Conservation (phyloP, 345 rosid species). For the Brassica rapa region DNA sequence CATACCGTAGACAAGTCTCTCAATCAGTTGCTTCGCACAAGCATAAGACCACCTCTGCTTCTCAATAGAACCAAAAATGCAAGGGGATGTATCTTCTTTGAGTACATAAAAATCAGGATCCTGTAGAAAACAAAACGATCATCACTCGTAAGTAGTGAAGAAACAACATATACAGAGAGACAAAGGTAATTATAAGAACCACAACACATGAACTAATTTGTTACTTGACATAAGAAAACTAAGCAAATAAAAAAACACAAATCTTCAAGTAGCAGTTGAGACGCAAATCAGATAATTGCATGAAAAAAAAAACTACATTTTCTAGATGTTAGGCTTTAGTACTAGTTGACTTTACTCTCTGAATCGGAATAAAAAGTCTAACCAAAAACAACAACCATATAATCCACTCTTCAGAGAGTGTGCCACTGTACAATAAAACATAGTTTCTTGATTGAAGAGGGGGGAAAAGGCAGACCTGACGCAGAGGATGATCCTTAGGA, state of each 20-base stretch:
- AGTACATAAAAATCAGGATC: conserved; percentile 93
- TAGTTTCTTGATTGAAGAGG: not conserved
- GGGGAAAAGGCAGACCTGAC: conserved; percentile 60
- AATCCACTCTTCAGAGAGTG: not conserved
- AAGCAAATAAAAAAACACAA: not conserved
- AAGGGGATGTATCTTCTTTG: conserved; percentile 87
- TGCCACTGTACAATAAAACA: not conserved
- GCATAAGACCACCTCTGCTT: conserved; percentile 99
- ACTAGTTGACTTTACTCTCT: not conserved
- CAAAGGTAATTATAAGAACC: not conserved
- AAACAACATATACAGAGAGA: conserved; percentile 1
- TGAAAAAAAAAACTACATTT: not conserved
- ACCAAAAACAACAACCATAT: not conserved
- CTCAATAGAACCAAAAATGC: conserved; percentile 98
- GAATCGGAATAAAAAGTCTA: not conserved
- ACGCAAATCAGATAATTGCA: not conserved
- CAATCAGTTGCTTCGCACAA: conserved; percentile 98
- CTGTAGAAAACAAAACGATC: conserved; percentile 50
- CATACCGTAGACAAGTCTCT: conserved; percentile 92
- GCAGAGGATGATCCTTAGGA: conserved; percentile 94
- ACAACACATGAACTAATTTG: not conserved
- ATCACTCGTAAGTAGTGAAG: conserved; percentile 2
- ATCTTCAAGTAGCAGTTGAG: not conserved
- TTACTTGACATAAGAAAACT: conserved; percentile 4
- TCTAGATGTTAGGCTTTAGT: not conserved